Conservation (phyloP, 106 monocot species). For the Acanthochlamys bracteata region DNA sequence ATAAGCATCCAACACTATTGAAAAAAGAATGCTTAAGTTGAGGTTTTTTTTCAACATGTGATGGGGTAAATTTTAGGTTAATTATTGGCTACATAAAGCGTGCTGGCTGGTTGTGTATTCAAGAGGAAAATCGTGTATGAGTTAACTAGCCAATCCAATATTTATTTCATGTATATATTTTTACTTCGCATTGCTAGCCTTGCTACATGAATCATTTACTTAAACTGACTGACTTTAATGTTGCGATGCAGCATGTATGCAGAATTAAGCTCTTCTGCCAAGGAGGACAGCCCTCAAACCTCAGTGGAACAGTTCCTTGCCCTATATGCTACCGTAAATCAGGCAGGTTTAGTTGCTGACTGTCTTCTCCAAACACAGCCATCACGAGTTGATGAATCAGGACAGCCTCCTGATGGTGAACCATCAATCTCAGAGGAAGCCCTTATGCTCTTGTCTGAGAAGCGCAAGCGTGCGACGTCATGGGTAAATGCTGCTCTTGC, state of each 20-base stretch:
- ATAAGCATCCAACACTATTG: too few relatives aligned
- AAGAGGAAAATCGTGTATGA: too few relatives aligned
- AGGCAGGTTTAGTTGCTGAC: conserved; percentile 36
- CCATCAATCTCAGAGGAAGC: conserved; percentile 25
- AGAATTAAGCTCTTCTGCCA: conserved; percentile 52
- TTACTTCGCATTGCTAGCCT: too few relatives aligned
- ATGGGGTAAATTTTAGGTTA: too few relatives aligned
- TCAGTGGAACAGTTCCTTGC: conserved; percentile 77
- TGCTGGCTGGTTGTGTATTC: too few relatives aligned
- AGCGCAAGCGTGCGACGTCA: conserved; percentile 27
- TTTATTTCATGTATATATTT: too few relatives aligned
- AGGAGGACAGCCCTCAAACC: conserved; percentile 59
- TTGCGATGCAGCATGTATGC: conserved; percentile 53
- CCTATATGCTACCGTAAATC: conserved; percentile 41
- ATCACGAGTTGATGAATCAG: conserved; percentile 6
- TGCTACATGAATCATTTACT: neutral
- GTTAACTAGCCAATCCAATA: too few relatives aligned
- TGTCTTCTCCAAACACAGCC: conserved; percentile 32
- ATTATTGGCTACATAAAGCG: too few relatives aligned
- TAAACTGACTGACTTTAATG: neutral
- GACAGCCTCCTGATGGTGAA: conserved; percentile 8
- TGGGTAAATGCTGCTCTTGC: conserved; percentile 69
- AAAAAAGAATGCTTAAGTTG: too few relatives aligned
- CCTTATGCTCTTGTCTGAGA: conserved; percentile 25
- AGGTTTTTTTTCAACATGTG: too few relatives aligned